Percentiles rank a stretch among this genome's conserved stretches.
phyloP scores from a whole-genome alignment of 345 rosid species.

The Brassica napus region Da-Ae NC_063435.1:827001-827500 shows the following conservation, averaged over 20 bases:
- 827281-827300: background rate
- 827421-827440: background rate
- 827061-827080: conserved; percentile 83
- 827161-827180: background rate
- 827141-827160: background rate
- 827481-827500: conserved; percentile 32
- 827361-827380: background rate
- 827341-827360: background rate
- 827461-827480: background rate
- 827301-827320: background rate
- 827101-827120: conserved; percentile 39
- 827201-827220: background rate
- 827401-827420: background rate
- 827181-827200: background rate
- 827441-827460: background rate
- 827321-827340: background rate
- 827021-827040: conserved; percentile 48
- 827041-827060: conserved; percentile 72
- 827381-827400: background rate
- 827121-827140: background rate
- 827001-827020: conserved; percentile 1
- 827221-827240: background rate
- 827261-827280: background rate
- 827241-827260: background rate
- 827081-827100: conserved; percentile 63